A percentile compares a stretch with the other conserved stretches of the same genome.
phyloP scores from a whole-genome alignment of 1,284 basidiomycete species.

The Papiliotrema nemorosa region DNA sequence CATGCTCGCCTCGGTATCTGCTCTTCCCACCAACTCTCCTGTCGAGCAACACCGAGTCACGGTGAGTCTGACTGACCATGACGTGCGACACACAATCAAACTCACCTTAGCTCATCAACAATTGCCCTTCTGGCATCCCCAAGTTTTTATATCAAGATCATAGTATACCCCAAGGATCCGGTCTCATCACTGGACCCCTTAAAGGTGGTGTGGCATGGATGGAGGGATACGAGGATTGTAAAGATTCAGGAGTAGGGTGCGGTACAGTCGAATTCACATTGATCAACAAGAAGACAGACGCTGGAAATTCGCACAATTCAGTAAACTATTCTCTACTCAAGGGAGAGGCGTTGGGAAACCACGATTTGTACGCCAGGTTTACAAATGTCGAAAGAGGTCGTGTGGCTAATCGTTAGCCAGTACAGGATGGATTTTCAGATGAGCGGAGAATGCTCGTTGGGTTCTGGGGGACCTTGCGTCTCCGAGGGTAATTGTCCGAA shows the following conservation, averaged over 20 bases:
- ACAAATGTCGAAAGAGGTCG: no score
- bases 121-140: conserved; percentile 16
- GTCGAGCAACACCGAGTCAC: no score
- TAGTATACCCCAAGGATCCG: conserved; percentile 1
- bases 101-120: conserved; percentile 26
- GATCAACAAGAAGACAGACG: conserved; percentile 10
- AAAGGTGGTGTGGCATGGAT: conserved; percentile 22
- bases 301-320: conserved; percentile 7
- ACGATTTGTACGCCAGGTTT: conserved; percentile 12
- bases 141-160: conserved; percentile 11
- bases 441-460: conserved; percentile 10
- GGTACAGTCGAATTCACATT: conserved; percentile 27
- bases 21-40: no score
- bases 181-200: conserved; percentile 14
- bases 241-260: conserved; percentile 18
- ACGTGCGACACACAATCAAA: no score
- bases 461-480: conserved; percentile 10
- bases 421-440: conserved; percentile 20
- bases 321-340: conserved; percentile 22
- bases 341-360: conserved; percentile 11
- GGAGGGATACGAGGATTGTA: conserved; percentile 13
- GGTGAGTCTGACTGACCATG: no score
- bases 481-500: conserved; percentile 15
- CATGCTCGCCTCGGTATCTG: no score
- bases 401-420: conserved; percentile 3